Percentiles rank a stretch among this genome's conserved stretches.
Evolutionary conservation across 192 early-diverging fungal genomes (phyloP).

Genomic region (Coemansia javaensis): DNA sequence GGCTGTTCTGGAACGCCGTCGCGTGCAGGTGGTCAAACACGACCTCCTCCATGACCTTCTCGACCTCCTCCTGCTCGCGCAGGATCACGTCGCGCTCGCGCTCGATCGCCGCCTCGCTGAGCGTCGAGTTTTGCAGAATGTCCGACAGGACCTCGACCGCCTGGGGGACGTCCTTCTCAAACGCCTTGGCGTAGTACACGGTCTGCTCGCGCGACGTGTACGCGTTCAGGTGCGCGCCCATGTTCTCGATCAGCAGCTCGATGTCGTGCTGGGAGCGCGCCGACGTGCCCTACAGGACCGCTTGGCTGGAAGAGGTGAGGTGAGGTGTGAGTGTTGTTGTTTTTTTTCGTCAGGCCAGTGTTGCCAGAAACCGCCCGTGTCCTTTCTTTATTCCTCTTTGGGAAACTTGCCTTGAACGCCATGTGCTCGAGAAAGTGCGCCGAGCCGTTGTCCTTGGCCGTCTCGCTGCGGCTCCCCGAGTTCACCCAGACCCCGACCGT

Average conservation of each 20-base stretch:
- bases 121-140: conserved; percentile 88
- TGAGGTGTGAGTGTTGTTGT: too few species aligned
- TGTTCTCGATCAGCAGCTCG: conserved; percentile 95
- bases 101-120: conserved; percentile 81
- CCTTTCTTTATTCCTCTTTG: too few species aligned
- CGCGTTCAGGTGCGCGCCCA: conserved; percentile 96
- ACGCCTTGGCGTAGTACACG: conserved; percentile 95
- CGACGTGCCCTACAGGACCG: conserved; percentile 66
- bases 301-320: too few species aligned
- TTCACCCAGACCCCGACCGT: conserved; percentile 90
- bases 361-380: too few species aligned
- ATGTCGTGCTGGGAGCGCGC: conserved; percentile 82
- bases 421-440: conserved; percentile 99
- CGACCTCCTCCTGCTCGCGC: conserved; percentile 88
- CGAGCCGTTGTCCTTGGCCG: conserved; percentile 80
- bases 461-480: conserved; percentile 83
- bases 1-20: conserved; percentile 83
- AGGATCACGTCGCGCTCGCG: conserved; percentile 97
- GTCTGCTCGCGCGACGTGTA: conserved; percentile 99
- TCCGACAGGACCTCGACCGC: conserved; percentile 94
- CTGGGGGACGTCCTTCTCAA: conserved; percentile 77
- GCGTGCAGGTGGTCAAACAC: conserved; percentile 99
- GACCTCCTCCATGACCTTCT: conserved; percentile 95
- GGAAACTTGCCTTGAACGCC: conserved; percentile 85
- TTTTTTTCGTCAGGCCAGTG: too few species aligned